Evolutionary conservation across 2,329 filamentous ascomycete genomes (phyloP).

Genomic region (Rutstroemia sp.): DNA sequence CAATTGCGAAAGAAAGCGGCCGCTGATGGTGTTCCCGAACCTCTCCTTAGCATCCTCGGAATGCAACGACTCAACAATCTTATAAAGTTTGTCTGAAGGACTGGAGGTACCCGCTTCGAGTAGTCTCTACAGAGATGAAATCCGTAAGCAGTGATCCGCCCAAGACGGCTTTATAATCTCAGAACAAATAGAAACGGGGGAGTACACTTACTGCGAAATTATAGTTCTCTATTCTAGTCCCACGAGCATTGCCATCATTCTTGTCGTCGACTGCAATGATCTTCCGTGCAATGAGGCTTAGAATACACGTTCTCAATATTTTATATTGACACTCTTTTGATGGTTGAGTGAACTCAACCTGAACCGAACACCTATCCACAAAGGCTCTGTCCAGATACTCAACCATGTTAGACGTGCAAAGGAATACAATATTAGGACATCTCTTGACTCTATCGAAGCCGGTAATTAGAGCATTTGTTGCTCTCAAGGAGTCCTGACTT

Average conservation of each 20-base stretch:
- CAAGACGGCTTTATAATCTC: too few relatives aligned
- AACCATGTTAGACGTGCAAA: constrained; percentile 28
- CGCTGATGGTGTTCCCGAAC: constrained; percentile 16
- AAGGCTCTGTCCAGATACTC: constrained; percentile 27
- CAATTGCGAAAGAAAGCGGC: constrained; percentile 21
- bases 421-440: constrained; percentile 23
- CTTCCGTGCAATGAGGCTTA: constrained; percentile 17
- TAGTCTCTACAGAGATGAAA: not conserved
- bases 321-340: constrained; percentile 21
- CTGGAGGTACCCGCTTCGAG: too few relatives aligned
- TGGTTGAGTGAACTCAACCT: constrained; percentile 19
- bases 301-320: constrained; percentile 22
- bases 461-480: constrained; percentile 29
- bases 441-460: constrained; percentile 22
- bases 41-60: constrained; percentile 2
- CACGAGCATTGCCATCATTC: not conserved
- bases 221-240: constrained; percentile 7
- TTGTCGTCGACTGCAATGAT: constrained; percentile 10
- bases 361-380: constrained; percentile 23
- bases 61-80: constrained; percentile 15
- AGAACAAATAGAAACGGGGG: not conserved
- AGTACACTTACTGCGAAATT: constrained; percentile 6
- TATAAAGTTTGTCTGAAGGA: constrained; percentile 12
- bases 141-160: too few relatives aligned
- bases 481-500: constrained; percentile 26